Evolutionary conservation across 2,329 filamentous ascomycete species (phyloP).

Genomic region (Exophiala mesophila): DNA sequence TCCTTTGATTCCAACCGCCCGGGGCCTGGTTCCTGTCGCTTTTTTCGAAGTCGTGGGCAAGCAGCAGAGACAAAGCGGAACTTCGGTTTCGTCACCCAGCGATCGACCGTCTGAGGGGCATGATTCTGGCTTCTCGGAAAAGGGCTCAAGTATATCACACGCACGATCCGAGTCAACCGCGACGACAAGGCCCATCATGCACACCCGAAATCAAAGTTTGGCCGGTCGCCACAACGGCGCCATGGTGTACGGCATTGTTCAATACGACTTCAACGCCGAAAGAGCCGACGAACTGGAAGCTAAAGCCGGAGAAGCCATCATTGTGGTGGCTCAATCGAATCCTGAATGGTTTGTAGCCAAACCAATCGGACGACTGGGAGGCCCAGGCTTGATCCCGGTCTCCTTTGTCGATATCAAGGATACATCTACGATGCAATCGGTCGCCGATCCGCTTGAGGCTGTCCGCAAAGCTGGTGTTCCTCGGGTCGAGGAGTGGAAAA

Average conservation of each 20-base stretch:
- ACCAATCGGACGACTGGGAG: constrained; percentile 94
- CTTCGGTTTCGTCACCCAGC: constrained; percentile 54
- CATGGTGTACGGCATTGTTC: constrained; percentile 94
- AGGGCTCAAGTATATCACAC: constrained; percentile 27
- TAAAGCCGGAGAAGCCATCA: constrained; percentile 91
- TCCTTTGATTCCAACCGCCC: constrained; percentile 76
- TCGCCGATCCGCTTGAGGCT: constrained; percentile 76
- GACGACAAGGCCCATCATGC: constrained; percentile 32
- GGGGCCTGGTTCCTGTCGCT: constrained; percentile 85
- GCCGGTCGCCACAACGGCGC: constrained; percentile 58
- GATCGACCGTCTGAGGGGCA: constrained; percentile 59
- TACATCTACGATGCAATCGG: constrained; percentile 79
- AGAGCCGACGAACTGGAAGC: constrained; percentile 93
- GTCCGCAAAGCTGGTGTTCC: constrained; percentile 86
- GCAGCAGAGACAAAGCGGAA: constrained; percentile 81
- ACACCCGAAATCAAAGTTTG: constrained; percentile 42
- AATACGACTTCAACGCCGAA: constrained; percentile 95
- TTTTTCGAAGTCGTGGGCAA: constrained; percentile 92
- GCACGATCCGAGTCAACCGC: constrained; percentile 33
- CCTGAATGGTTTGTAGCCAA: constrained; percentile 99
- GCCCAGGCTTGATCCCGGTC: constrained; percentile 90
- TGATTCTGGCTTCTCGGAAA: constrained; percentile 83
- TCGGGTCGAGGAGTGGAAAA: constrained; percentile 97
- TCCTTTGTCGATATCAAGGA: constrained; percentile 96
- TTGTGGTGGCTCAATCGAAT: constrained; percentile 97